A percentile compares a stretch with the other conserved stretches of the same genome.
phyloP scores from a whole-genome alignment of 371 early-diverging fungal genomes.

The Mucor racemosus region DNA sequence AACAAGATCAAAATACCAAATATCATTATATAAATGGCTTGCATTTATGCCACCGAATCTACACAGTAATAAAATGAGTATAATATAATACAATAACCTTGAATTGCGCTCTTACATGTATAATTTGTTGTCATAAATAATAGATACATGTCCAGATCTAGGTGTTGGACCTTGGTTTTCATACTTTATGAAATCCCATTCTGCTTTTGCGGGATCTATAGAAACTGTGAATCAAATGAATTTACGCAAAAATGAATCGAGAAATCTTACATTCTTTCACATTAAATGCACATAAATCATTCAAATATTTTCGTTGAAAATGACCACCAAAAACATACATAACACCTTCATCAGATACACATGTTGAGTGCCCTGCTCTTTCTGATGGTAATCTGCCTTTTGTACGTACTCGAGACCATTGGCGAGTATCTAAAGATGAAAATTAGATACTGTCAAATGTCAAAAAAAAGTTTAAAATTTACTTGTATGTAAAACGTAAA shows the following conservation, averaged over 20 bases:
- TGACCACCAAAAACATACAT: constrained; percentile 72
- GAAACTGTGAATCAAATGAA: background rate
- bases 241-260: background rate
- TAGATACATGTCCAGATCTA: constrained; percentile 56
- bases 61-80: background rate
- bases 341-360: constrained; percentile 55
- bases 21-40: constrained; percentile 66
- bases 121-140: constrained; percentile 48
- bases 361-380: constrained; percentile 66
- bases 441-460: background rate
- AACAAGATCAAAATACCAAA: constrained; percentile 65
- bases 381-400: constrained; percentile 60
- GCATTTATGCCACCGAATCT: constrained; percentile 73
- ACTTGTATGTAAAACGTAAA: constrained; percentile 38
- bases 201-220: constrained; percentile 41
- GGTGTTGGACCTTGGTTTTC: constrained; percentile 48
- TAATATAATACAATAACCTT: background rate
- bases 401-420: constrained; percentile 54
- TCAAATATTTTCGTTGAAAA: constrained; percentile 58
- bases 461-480: background rate
- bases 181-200: constrained; percentile 48
- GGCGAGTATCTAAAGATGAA: constrained; percentile 32
- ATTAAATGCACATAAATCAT: constrained; percentile 67
- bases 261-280: constrained; percentile 51
- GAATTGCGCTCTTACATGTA: constrained; percentile 47